Conservation (phyloP, 371 early-diverging fungal species). For the Neoconidiobolus thromboides region DNA sequence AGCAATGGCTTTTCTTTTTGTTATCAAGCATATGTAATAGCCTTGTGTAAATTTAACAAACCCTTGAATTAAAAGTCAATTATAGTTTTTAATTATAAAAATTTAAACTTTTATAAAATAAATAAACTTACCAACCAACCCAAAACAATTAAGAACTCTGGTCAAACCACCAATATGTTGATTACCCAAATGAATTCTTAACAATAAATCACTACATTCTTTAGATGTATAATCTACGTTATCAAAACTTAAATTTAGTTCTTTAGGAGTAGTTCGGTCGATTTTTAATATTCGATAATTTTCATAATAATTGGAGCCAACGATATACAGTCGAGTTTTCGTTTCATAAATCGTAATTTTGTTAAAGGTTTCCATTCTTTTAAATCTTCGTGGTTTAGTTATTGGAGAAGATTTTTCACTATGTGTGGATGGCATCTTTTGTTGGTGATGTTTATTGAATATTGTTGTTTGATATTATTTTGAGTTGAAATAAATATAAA, state of each 20-base stretch:
- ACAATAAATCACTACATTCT: slow-evolving; percentile 51
- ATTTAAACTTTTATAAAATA: background rate
- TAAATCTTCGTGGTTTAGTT: no score
- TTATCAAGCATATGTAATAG: slow-evolving; percentile 80
- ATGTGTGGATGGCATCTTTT: no score
- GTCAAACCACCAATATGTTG: slow-evolving; percentile 51
- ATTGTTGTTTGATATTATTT: no score
- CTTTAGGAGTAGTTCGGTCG: slow-evolving; percentile 37
- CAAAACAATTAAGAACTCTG: slow-evolving; percentile 38
- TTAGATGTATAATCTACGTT: slow-evolving; percentile 46
- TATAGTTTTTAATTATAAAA: background rate
- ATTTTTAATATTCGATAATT: slow-evolving; percentile 73
- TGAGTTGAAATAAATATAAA: no score
- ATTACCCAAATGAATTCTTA: slow-evolving; percentile 70
- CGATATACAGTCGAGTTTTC: slow-evolving; percentile 54
- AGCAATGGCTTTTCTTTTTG: slow-evolving; percentile 71
- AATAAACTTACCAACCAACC: slow-evolving; percentile 30
- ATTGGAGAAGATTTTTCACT: no score
- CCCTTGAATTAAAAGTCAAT: slow-evolving; percentile 28
- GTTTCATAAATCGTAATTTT: slow-evolving; percentile 69
- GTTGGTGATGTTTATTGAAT: no score
- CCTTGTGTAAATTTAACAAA: slow-evolving; percentile 84
- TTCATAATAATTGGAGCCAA: slow-evolving; percentile 56
- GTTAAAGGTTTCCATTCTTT: background rate
- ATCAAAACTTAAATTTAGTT: slow-evolving; percentile 33